These are phyloP conservation scores for Xylaria polymorpha DNA, from an alignment of 2,329 filamentous ascomycete species.

Conservation along the genomic window DNA sequence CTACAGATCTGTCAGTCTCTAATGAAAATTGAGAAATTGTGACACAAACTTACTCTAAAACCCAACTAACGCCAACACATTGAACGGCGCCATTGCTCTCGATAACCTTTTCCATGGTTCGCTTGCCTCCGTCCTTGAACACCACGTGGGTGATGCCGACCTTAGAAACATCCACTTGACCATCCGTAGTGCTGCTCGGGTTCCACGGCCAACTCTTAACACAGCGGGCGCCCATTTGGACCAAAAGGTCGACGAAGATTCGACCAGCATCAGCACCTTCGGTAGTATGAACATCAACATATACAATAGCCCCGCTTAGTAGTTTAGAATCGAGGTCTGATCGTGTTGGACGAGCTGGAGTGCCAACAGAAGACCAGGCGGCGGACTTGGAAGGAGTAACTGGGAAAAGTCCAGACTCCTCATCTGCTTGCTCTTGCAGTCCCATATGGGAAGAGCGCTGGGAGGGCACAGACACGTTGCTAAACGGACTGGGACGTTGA, in stretches of 20 bases:
- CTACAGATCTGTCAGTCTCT: constrained; percentile 57
- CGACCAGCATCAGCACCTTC: constrained; percentile 83
- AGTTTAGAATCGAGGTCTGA: constrained; percentile 64
- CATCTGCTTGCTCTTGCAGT: constrained; percentile 40
- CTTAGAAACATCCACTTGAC: constrained; percentile 59
- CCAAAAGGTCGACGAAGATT: constrained; percentile 83
- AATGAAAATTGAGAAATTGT: background rate
- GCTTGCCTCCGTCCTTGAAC: constrained; percentile 85
- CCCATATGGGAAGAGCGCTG: constrained; percentile 54
- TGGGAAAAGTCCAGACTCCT: constrained; percentile 46
- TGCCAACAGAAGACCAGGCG: constrained; percentile 65
- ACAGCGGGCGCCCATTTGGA: constrained; percentile 83
- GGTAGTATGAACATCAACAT: constrained; percentile 84
- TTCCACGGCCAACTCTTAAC: constrained; percentile 83
- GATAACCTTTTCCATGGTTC: constrained; percentile 83
- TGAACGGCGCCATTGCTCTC: constrained; percentile 79
- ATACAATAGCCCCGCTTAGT: constrained; percentile 79
- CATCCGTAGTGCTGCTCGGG: constrained; percentile 55
- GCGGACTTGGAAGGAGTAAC: constrained; percentile 62
- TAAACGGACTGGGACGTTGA: constrained; percentile 57
- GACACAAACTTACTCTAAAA: constrained; percentile 76
- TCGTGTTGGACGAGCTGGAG: constrained; percentile 67
- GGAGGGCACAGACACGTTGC: constrained; percentile 63
- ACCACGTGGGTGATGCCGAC: constrained; percentile 88
- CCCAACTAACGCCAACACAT: constrained; percentile 89